A percentile compares a stretch with the other conserved stretches of the same genome.
Evolutionary conservation across 768 basidiomycete genomes (phyloP).

Genomic region (Tulasnella sp.): DNA sequence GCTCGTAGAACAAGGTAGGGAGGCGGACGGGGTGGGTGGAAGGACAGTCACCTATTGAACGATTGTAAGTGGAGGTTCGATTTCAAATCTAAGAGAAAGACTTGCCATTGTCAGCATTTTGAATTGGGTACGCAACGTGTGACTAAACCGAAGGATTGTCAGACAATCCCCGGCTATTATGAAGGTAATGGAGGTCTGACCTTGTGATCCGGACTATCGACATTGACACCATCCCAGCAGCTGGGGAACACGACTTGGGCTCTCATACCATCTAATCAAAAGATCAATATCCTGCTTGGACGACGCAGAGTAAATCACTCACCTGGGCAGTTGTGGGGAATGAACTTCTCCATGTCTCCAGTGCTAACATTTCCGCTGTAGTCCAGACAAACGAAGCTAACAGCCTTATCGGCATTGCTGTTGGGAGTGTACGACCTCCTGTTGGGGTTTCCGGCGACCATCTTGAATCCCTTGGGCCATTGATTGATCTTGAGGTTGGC

Average conservation of each 20-base stretch:
- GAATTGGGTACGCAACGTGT: constrained; percentile 12
- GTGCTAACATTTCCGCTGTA: constrained; percentile 11
- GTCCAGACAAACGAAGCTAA: constrained; percentile 28
- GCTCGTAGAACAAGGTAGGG: constrained; percentile 18
- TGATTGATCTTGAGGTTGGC: constrained; percentile 25
- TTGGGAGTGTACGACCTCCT: constrained; percentile 23
- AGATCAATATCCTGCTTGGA: background rate
- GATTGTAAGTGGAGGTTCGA: background rate
- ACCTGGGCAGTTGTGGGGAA: background rate
- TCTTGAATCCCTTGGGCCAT: constrained; percentile 29
- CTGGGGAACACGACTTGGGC: constrained; percentile 13
- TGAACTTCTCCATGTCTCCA: background rate
- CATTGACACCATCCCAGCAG: constrained; percentile 15
- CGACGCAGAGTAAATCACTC: background rate
- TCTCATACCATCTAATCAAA: constrained; percentile 3
- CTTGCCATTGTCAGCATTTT: background rate
- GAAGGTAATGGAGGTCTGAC: background rate
- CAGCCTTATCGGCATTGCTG: constrained; percentile 23
- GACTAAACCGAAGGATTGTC: background rate
- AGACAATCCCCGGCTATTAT: background rate
- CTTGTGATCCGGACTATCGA: constrained; percentile 15
- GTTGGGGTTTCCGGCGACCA: constrained; percentile 28
- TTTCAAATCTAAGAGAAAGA: background rate
- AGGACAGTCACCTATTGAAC: constrained; percentile 10
- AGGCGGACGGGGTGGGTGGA: constrained; percentile 14